Percentiles rank a stretch among this genome's conserved stretches.
phyloP scores from a whole-genome alignment of 2,329 filamentous ascomycete species.

The Sclerotinia minor region DNA sequence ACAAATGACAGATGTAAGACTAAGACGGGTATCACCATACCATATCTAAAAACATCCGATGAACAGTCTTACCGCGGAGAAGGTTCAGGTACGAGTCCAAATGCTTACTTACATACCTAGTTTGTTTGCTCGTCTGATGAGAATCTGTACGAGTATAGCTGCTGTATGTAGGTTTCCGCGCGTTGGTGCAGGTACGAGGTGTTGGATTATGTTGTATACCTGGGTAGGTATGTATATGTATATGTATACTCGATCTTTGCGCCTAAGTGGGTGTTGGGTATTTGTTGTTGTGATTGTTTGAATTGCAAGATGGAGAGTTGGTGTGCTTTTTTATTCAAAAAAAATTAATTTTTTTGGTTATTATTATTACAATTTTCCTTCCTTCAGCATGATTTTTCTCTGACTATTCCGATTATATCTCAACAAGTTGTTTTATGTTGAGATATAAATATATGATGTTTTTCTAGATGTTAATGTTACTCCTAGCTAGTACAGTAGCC shows the following conservation, averaged over 20 bases:
- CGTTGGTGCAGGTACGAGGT: constrained; percentile 12
- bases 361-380: neutral
- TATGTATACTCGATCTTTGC: constrained; percentile 3
- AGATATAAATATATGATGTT: neutral
- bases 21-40: constrained; percentile 18
- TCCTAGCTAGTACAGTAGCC: neutral
- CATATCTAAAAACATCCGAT: neutral
- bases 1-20: constrained; percentile 12
- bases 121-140: neutral
- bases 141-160: neutral
- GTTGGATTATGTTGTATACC: neutral
- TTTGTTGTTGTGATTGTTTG: too few species aligned
- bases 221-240: too few species aligned
- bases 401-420: neutral
- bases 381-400: neutral
- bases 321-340: too few species aligned
- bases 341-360: too few species aligned
- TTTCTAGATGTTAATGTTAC: neutral
- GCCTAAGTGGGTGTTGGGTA: neutral
- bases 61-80: neutral
- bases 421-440: neutral
- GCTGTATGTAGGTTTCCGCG: neutral
- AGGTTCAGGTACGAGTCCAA: constrained; percentile 20
- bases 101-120: too few species aligned
- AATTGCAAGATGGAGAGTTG: too few species aligned